These are phyloP conservation scores for Tylopilus cervinicoccineus DNA, from an alignment of 768 basidiomycete species.

Conservation along the genomic window DNA sequence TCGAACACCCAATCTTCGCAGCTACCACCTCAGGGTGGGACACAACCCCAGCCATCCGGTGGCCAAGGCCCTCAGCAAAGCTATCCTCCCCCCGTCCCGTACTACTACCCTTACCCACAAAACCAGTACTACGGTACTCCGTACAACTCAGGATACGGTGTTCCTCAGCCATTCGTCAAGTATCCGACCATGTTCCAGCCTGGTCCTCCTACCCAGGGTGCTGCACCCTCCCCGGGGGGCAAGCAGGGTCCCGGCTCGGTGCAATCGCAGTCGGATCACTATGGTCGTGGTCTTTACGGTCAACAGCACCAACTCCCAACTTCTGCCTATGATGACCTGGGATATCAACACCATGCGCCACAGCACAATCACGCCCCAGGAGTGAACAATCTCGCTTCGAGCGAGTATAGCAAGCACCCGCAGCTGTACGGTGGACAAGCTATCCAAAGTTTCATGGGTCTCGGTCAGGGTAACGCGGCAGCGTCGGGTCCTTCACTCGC, in stretches of 20 bases:
- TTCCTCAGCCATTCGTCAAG: conserved; percentile 70
- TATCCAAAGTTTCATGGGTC: conserved; percentile 71
- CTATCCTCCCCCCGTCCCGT: conserved; percentile 57
- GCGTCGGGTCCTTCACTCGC: conserved; percentile 45
- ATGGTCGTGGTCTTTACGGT: conserved; percentile 61
- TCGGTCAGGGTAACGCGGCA: conserved; percentile 41
- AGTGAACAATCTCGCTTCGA: conserved; percentile 36
- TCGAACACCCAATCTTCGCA: conserved; percentile 53
- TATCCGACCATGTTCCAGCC: conserved; percentile 76
- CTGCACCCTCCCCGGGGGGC: conserved; percentile 59
- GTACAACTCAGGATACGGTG: conserved; percentile 53
- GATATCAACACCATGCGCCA: conserved; percentile 51
- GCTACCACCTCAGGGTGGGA: conserved; percentile 42
- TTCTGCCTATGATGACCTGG: conserved; percentile 47
- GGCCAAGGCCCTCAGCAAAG: conserved; percentile 64
- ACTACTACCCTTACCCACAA: conserved; percentile 68
- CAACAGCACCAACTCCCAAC: conserved; percentile 50
- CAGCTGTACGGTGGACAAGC: conserved; percentile 48
- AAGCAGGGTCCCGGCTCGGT: conserved; percentile 60
- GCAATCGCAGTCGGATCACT: conserved; percentile 53
- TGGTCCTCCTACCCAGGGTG: conserved; percentile 64
- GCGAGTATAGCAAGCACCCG: conserved; percentile 44
- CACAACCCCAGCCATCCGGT: conserved; percentile 54
- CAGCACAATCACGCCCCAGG: conserved; percentile 53
- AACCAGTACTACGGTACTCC: conserved; percentile 75